Evolutionary conservation across 352 stramenopile genomes (phyloP), one percentile per base, ranked within the genome.

Genomic region (Pythium rhizo-oryzae): DNA sequence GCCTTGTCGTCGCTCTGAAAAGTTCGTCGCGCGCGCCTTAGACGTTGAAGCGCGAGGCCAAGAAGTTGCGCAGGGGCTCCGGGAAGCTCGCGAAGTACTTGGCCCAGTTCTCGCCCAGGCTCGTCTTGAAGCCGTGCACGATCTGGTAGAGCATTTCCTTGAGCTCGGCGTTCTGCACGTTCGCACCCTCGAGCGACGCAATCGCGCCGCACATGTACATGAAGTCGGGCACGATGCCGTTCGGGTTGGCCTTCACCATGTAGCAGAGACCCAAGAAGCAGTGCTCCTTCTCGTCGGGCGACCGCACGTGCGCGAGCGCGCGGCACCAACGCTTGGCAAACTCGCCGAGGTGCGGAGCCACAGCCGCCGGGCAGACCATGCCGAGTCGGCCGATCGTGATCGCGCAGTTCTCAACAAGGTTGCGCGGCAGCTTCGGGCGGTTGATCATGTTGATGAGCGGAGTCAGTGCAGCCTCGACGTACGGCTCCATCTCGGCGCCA

Each of bases 131-230:
- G 61, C 87, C 86, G 59, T 95, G 89, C 50, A 96, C 80, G 65
- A 96, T 95, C 67, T 95, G 87, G 65, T 89, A 92, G 23, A 96
- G 70, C 87, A 94, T 94, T 43, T 94, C 86, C 73, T 84, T 89
- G 8, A 96, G 75, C 73, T 94, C 84, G 0, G 77, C 51, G 70
- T 92, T 87, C 67, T 91, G 76, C 44, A 95, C 87, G 47, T 84
- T 78, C 67, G 90, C 82, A 57, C 85, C 85, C 61, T 96, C 86
- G 16, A 96, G 79, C 70, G 89, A 96, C 65, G 89, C 89, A 56
- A 96, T 92, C 13, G 89, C 89, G 61, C 87, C 87, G 52, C 87
- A 95, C 84, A 96, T 93, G 75, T 92, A 94, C 87, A 96, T 95
- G 59, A 96, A 96, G 56, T 96, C 87, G 13, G 84, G 76, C 12